Evolutionary conservation across 306 rosid genomes (phyloP), one percentile per base, ranked within the genome.

Genomic region (Quercus gilva): DNA sequence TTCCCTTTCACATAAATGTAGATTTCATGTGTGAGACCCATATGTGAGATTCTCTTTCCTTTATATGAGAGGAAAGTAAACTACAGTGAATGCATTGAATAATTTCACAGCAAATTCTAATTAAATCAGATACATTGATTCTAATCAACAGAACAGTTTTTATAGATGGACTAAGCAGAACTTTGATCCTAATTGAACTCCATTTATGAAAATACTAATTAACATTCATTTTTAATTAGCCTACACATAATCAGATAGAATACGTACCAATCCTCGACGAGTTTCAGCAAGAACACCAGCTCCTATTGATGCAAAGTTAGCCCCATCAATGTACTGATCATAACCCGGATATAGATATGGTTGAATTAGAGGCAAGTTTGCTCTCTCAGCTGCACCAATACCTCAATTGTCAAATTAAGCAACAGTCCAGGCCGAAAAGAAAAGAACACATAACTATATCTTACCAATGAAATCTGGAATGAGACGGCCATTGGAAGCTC

Each of bases 241-340:
- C 49, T 41, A 7, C 49, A 31, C 4, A 41, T 64, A 25, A 64
- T 6, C n/a, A 28, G 2, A 28, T 14, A 5, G 13, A 64, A 64
- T 13, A 17, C 5, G 5, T 10, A 64, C 19, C 70, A 20, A 4
- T 14, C 70, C 70, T 14, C 25, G 70, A 64, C 19, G 17, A 25
- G 70, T 64, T 64, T 63, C 70, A 63, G 28, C 70, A 3, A 64
- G 70, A 28, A 13, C 70, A 2, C 41, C 70, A 64, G 70, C 41
- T 64, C 70, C 70, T 64, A 5, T 92, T 6, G 94, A 88, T 12
- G 94, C 92, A 74, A 90, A 88, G 76, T 88, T 90, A 2, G 79
- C 18, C 57, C 57, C 57, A 53, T 53, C n/a, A 1, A 17, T 15
- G 55, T 79, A 87, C 3, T 60, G 49, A 28, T 68, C 10, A 7